Evolutionary conservation across 1,284 basidiomycete genomes (phyloP).

Genomic region (Ceratobasidium sp.): DNA sequence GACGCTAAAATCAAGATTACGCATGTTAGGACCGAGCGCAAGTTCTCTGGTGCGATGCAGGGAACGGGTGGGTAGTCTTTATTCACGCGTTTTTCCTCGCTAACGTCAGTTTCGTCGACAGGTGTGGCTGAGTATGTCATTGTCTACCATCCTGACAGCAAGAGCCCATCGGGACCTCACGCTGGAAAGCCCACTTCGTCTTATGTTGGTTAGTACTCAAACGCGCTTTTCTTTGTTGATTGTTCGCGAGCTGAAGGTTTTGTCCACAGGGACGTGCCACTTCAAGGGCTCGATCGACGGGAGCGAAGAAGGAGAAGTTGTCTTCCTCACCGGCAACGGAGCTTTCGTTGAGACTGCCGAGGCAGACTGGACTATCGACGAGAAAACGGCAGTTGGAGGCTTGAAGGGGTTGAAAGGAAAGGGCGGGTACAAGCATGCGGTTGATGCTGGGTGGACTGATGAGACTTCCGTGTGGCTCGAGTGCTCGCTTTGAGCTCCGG

Average conservation of each 20-base stretch:
- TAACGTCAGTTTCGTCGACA: neutral
- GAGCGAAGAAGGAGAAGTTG: slow-evolving; percentile 40
- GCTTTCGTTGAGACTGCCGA: slow-evolving; percentile 21
- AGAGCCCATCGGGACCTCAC: slow-evolving; percentile 28
- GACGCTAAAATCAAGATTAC: slow-evolving; percentile 40
- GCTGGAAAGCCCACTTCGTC: slow-evolving; percentile 39
- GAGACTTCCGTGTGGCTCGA: slow-evolving; percentile 27
- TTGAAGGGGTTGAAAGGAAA: slow-evolving; percentile 43
- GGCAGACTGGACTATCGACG: slow-evolving; percentile 39
- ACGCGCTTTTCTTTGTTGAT: neutral
- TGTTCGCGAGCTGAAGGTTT: neutral
- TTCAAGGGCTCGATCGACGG: slow-evolving; percentile 43
- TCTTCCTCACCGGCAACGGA: slow-evolving; percentile 33
- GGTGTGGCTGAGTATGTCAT: slow-evolving; percentile 43
- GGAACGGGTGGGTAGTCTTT: slow-evolving; percentile 28
- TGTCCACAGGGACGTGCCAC: slow-evolving; percentile 14
- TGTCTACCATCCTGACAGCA: slow-evolving; percentile 37
- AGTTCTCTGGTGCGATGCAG: slow-evolving; percentile 42
- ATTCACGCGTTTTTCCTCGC: neutral
- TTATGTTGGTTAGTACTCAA: slow-evolving; percentile 17
- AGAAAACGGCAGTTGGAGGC: slow-evolving; percentile 37
- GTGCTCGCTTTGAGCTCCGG: neutral
- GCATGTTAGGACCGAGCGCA: slow-evolving; percentile 41
- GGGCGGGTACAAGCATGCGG: slow-evolving; percentile 30
- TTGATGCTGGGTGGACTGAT: neutral